Evolutionary conservation across 345 rosid genomes (phyloP).

Genomic region (Sapria himalayana): DNA sequence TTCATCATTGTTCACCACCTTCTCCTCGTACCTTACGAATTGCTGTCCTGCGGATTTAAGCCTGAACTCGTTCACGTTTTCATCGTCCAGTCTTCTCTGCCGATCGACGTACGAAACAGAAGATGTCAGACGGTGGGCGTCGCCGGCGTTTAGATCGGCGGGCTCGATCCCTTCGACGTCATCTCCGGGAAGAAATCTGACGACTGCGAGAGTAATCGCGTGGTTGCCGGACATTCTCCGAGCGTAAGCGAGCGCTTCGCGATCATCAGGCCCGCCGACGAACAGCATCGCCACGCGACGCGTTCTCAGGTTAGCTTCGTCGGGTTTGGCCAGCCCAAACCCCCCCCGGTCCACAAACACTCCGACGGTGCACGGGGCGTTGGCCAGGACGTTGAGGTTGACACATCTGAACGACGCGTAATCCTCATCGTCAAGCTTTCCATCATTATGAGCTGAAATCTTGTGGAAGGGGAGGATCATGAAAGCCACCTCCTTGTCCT

Average conservation of each 20-base stretch:
- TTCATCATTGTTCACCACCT: constrained; percentile 19
- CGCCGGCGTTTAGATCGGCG: not conserved
- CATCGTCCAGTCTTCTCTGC: constrained; percentile 18
- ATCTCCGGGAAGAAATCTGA: constrained; percentile 21
- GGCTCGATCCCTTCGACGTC: not conserved
- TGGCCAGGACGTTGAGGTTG: constrained; percentile 25
- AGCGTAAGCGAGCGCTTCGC: constrained; percentile 51
- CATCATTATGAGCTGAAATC: constrained; percentile 9
- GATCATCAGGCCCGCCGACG: constrained; percentile 38
- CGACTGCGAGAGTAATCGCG: constrained; percentile 17
- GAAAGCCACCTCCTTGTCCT: constrained; percentile 30
- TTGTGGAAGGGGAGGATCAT: constrained; percentile 35
- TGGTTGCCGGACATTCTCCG: constrained; percentile 28
- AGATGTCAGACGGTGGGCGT: constrained; percentile 3
- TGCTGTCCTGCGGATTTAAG: constrained; percentile 14
- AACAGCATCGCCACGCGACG: constrained; percentile 22
- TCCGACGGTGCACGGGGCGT: constrained; percentile 45
- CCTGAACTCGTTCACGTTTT: constrained; percentile 22
- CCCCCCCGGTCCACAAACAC: constrained; percentile 48
- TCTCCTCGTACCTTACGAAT: constrained; percentile 16
- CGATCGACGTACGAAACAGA: not conserved
- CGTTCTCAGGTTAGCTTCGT: constrained; percentile 6
- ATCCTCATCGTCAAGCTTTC: constrained; percentile 18
- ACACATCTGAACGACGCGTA: constrained; percentile 21
- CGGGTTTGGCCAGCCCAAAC: constrained; percentile 7